These are phyloP conservation scores for Arthrobotrys pseudoclavata DNA, from an alignment of 2,329 filamentous ascomycete genomes.

Conservation along the genomic window DNA sequence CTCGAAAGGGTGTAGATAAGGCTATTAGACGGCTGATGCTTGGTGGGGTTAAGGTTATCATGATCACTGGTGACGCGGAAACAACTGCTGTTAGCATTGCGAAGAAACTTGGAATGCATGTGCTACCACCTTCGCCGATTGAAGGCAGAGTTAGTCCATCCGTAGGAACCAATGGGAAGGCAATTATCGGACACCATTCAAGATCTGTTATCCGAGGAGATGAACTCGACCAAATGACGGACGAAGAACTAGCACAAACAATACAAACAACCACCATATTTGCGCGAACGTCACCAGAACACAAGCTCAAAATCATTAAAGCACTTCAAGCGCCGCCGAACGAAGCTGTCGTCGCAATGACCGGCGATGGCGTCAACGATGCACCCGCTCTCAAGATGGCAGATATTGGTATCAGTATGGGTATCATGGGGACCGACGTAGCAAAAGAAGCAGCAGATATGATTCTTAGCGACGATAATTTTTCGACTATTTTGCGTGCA, in stretches of 20 bases:
- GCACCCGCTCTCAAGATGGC: slow-evolving; percentile 96
- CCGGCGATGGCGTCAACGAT: slow-evolving; percentile 97
- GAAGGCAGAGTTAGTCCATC: slow-evolving; percentile 46
- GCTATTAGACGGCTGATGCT: slow-evolving; percentile 92
- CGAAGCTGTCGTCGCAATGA: slow-evolving; percentile 89
- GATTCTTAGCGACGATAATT: slow-evolving; percentile 91
- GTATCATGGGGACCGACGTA: slow-evolving; percentile 92
- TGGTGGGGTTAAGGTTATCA: slow-evolving; percentile 95
- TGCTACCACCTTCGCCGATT: slow-evolving; percentile 69
- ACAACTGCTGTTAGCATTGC: slow-evolving; percentile 95
- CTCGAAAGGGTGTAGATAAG: slow-evolving; percentile 87
- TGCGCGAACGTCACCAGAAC: slow-evolving; percentile 93
- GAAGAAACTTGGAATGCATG: slow-evolving; percentile 92
- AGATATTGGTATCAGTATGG: slow-evolving; percentile 98
- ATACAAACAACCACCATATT: slow-evolving; percentile 94
- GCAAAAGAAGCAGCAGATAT: slow-evolving; percentile 96
- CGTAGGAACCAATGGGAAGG: slow-evolving; percentile 61
- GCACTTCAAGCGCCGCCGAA: slow-evolving; percentile 93
- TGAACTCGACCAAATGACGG: slow-evolving; percentile 92
- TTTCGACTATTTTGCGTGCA: slow-evolving; percentile 89
- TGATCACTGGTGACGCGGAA: slow-evolving; percentile 98
- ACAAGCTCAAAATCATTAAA: slow-evolving; percentile 96
- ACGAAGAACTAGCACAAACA: slow-evolving; percentile 83
- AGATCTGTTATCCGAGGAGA: slow-evolving; percentile 85
- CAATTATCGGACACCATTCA: slow-evolving; percentile 67